A percentile compares a stretch with the other conserved stretches of the same genome.
These are phyloP conservation scores for Cytospora chrysosperma DNA, from an alignment of 2,329 filamentous ascomycete genomes.

Conservation along the genomic window DNA sequence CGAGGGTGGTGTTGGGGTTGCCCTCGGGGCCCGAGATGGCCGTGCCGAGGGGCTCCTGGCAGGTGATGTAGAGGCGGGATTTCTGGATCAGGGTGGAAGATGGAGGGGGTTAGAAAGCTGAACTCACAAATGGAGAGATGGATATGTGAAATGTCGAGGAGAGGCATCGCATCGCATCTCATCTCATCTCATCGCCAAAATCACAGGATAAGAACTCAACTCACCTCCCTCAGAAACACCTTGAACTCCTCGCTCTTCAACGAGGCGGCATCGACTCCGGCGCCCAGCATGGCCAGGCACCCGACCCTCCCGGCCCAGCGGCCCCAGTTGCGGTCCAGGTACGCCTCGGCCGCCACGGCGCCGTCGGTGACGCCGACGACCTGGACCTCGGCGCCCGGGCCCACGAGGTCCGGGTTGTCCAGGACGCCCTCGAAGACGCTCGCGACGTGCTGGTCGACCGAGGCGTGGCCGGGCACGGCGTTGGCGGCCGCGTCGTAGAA, in stretches of 20 bases:
- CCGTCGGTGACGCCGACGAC: conserved; percentile 71
- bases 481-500: conserved; percentile 57
- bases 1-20: conserved; percentile 40
- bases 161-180: too few species aligned
- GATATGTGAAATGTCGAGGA: too few species aligned
- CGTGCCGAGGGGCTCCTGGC: conserved; percentile 48
- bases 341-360: conserved; percentile 55
- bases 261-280: conserved; percentile 39
- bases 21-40: conserved; percentile 54
- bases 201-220: conserved; percentile 30
- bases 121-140: background rate
- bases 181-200: too few species aligned
- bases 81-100: conserved; percentile 43
- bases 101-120: conserved; percentile 16
- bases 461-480: conserved; percentile 58
- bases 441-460: conserved; percentile 58
- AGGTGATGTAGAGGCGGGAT: conserved; percentile 60
- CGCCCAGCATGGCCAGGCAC: conserved; percentile 51
- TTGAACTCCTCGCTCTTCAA: conserved; percentile 46
- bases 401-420: conserved; percentile 40
- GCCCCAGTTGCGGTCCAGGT: conserved; percentile 57
- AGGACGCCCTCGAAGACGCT: conserved; percentile 67
- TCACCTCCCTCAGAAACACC: conserved; percentile 51
- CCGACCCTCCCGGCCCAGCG: conserved; percentile 44
- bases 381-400: conserved; percentile 57